Base-by-base conservation (phyloP, 2,329 filamentous ascomycete species). In the Diaporthe velutina region DNA sequence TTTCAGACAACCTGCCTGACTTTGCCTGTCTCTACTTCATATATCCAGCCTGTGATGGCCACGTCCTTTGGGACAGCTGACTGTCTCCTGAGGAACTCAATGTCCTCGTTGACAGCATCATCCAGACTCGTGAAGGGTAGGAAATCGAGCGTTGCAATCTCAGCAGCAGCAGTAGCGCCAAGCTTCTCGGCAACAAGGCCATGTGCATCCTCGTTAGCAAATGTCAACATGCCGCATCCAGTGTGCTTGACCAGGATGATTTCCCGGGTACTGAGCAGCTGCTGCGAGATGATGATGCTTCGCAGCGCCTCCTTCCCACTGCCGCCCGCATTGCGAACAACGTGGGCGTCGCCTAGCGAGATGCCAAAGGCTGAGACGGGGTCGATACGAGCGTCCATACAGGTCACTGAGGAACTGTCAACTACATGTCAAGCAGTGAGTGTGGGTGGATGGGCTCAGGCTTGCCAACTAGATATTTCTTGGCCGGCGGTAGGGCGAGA, bases 321-420 rank as follows among this genome's bases (percentile, higher is more conserved):
- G 1, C 87, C 93, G 3, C 93, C 93, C 13, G 92, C 93, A 77
- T 95, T 96, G 74, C 94, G 91, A 75, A 95, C 93, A 42, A 95
- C 90, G 82, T 97, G 94, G 0, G 94, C 94, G 77, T 95, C 93
- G 54, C 94, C 94, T 25, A 94, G 88, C 28, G 88, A 85, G 74
- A 96, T 92, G 12, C 92, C 93, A 71, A 95, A 93, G 1, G 93
- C 93, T 17, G 89, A 85, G 4, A 90, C 88, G 0, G 94, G 91
- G 79, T 96, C 88, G 78, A 92, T 86, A 70, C 94, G 91, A 7
- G 94, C 93, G 80, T 97, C 94, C 94, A 97, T 97, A 83, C 94
- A 97, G 0, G 93, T 94, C 58, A 96, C 88, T 89, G 38, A 28
- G 13, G 5, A 17, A 40, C 67, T 58, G 74, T 73, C 57, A 55